Evolutionary conservation across 345 rosid species (phyloP).

Genomic region (Leavenworthia alabamica): DNA sequence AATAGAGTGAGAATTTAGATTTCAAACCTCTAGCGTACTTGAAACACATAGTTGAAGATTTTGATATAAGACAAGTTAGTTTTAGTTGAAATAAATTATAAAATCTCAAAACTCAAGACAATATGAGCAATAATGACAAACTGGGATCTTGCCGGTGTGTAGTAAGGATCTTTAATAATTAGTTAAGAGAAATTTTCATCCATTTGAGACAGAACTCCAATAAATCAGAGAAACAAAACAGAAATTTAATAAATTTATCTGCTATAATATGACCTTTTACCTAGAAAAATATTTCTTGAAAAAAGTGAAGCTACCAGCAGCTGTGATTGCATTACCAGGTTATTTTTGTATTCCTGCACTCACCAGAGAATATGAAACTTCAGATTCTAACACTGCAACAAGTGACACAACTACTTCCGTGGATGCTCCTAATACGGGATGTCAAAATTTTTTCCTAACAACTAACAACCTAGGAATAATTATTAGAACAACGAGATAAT

Average conservation of each 20-base stretch:
- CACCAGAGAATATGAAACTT: slow-evolving; percentile 73
- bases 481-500: too few species aligned
- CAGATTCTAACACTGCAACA: slow-evolving; percentile 91
- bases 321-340: slow-evolving; percentile 62
- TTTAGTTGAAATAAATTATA: neutral
- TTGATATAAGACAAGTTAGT: neutral
- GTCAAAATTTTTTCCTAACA: too few species aligned
- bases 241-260: too few species aligned
- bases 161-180: slow-evolving; percentile 49
- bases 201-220: slow-evolving; percentile 37
- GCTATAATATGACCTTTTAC: slow-evolving; percentile 37
- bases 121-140: slow-evolving; percentile 67
- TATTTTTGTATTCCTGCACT: slow-evolving; percentile 75
- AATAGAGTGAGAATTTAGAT: neutral
- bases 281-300: slow-evolving; percentile 74
- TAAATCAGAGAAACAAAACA: neutral
- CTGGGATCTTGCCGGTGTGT: slow-evolving; percentile 51
- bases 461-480: too few species aligned
- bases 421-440: too few species aligned
- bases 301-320: slow-evolving; percentile 68
- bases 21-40: slow-evolving; percentile 86
- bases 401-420: too few species aligned
- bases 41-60: neutral
- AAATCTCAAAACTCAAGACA: too few species aligned
- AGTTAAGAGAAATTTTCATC: slow-evolving; percentile 66